Evolutionary conservation across 176 grass and related monocot genomes (phyloP).

Genomic region (Triticum aestivum): IWGSC_CS_RefSeq_v2.1 NC_057802.1:415921518-415922017

Average conservation of each 20-base stretch:
- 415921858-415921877: not conserved
- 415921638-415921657: slow-evolving; percentile 48
- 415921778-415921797: slow-evolving; percentile 64
- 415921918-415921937: not conserved
- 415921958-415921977: not conserved
- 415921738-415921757: slow-evolving; percentile 58
- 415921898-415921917: not conserved
- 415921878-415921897: not conserved
- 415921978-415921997: not conserved
- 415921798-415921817: slow-evolving; percentile 55
- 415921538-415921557: slow-evolving; percentile 68
- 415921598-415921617: slow-evolving; percentile 58
- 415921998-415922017: not conserved
- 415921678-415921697: slow-evolving; percentile 43
- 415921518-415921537: slow-evolving; percentile 56
- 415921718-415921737: slow-evolving; percentile 71
- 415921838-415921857: not conserved
- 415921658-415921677: slow-evolving; percentile 34
- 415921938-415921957: not conserved
- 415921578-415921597: slow-evolving; percentile 51
- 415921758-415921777: slow-evolving; percentile 36
- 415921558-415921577: slow-evolving; percentile 55
- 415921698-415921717: slow-evolving; percentile 43
- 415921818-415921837: slow-evolving; percentile 44
- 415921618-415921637: slow-evolving; percentile 36